Base-by-base conservation (phyloP, 495 filamentous ascomycete species). In the Talaromyces wortmannii region DNA sequence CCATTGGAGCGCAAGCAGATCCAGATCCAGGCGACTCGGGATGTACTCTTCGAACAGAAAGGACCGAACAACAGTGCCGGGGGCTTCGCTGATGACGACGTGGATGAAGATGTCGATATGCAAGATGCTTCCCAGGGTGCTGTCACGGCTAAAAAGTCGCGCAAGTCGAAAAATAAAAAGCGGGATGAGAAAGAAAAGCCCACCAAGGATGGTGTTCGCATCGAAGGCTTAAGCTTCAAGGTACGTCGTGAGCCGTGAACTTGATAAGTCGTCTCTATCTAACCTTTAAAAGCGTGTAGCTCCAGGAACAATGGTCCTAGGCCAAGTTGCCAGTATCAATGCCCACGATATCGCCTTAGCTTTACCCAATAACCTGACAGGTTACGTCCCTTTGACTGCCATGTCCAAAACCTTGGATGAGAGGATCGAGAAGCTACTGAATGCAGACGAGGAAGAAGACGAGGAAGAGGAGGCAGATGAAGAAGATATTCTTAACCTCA, bases 1-100 rank as follows among this genome's bases (percentile, higher is more conserved):
- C 91, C 94, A 23, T 78, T 98, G 50, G 94, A 98, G 67, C 85
- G 94, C 60, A 96, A 96, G 73, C 89, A 97, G 69, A 96, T 98
- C 61, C 88, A 94, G 62, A 89, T 94, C 57, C 87, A 97, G 69
- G 94, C 94, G 31, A 91, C 84, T 59, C 83, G 85, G 63, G 94
- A 98, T 78, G 92, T 92, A 23, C 77, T 97, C 7, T 97, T 97
- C 64, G 94, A 97, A 72, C 84, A 95, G 60, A 80, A 84, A 55
- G 80, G 81, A 12, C 72, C 75, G 61, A 78, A 67, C 72, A 78
- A 73, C 53, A 50, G 59, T 44, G 74, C 65, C 16, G 63, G 57
- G 60, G 72, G 63, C 58, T 61, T 73, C 48, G 64, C 70, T 31
- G 72, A 67, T 18, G 71, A 75, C 55, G 68, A 69, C 12, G 69